Base-by-base conservation (phyloP, 345 rosid species). In the Viola odorata region DNA sequence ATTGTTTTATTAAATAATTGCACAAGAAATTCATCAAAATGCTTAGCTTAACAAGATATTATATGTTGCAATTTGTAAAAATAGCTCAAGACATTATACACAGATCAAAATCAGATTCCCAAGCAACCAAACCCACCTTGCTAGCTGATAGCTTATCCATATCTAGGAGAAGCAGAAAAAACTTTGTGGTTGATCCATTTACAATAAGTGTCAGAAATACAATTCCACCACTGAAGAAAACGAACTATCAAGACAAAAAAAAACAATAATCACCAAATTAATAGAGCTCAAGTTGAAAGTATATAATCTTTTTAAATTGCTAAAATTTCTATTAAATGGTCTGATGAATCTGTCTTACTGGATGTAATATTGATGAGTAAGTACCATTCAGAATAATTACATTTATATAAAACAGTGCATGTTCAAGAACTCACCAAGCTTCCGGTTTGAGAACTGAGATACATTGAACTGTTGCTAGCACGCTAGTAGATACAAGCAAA, bases 171-270 rank as follows among this genome's bases (percentile, higher is more conserved):
- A 78, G 96, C 73, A 94, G 74, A 84, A 41, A n/a, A 73, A 84
- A 87, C 57, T 90, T 96, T 6, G 97, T 86, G 61, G 95, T 87
- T 65, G 99, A 87, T 62, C 99, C 99, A 76, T 94, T 94, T 60
- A 94, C 60, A 57, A 83, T 78, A 37, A 92, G 88, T 1, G 98
- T 92, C 73, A 92, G 77, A 80, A 92, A 85, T 61, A 92, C 99
- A 58, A 92, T 90, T 69, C 99, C 97, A 45, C 97, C 97, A 40
- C 96, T 92, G 85, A 87, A 84, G 84, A 90, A 92, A 58, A 90
- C 80, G 72, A 90, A 94, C 99, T 94, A 84, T 60, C 62, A 65
- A 65, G 44, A 7, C 38, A 11, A 12, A 23, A 62, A 50, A 73
- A 48, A 45, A 45, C 42, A 64, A 47, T 23, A 62, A 62, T 52